Conservation (phyloP, 2,329 filamentous ascomycete genomes). For the Penicillium aurantiogriseum region DNA sequence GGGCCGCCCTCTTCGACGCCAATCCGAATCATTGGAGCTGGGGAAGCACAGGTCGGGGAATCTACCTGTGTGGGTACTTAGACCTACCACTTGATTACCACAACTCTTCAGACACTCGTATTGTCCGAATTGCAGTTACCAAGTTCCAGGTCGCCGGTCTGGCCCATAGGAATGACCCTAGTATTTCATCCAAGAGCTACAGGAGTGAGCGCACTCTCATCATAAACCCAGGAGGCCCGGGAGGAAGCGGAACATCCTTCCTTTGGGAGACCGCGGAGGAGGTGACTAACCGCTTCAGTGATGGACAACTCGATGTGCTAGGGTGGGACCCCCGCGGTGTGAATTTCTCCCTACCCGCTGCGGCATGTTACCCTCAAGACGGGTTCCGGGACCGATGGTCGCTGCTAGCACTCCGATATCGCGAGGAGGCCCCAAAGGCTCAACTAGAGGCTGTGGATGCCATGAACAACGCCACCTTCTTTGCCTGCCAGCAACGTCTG, state of each 20-base stretch:
- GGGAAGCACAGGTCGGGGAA: slow-evolving; percentile 13
- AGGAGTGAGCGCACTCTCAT: slow-evolving; percentile 19
- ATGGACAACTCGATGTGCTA: slow-evolving; percentile 15
- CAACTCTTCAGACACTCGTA: slow-evolving; percentile 16
- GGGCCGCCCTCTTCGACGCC: slow-evolving; percentile 12
- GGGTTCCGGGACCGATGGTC: slow-evolving; percentile 16
- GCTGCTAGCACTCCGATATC: slow-evolving; percentile 11
- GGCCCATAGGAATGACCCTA: not conserved
- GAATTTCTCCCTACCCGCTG: slow-evolving; percentile 15
- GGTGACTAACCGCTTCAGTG: slow-evolving; percentile 15
- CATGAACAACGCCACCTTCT: slow-evolving; percentile 19
- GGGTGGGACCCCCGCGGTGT: slow-evolving; percentile 21
- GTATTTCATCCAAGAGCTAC: not conserved
- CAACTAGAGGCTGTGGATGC: slow-evolving; percentile 15
- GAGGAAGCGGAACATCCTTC: slow-evolving; percentile 15
- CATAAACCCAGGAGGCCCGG: slow-evolving; percentile 18
- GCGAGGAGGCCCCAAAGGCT: slow-evolving; percentile 9
- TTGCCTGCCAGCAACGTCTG: slow-evolving; percentile 15
- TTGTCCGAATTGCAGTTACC: slow-evolving; percentile 16
- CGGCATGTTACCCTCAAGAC: slow-evolving; percentile 14
- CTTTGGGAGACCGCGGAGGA: slow-evolving; percentile 15
- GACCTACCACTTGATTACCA: slow-evolving; percentile 19
- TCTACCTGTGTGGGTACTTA: slow-evolving; percentile 19
- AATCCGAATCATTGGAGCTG: slow-evolving; percentile 16
- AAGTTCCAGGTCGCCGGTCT: slow-evolving; percentile 19